Base-by-base conservation (phyloP, 495 filamentous ascomycete genomes). In the Parathielavia appendiculata region DNA sequence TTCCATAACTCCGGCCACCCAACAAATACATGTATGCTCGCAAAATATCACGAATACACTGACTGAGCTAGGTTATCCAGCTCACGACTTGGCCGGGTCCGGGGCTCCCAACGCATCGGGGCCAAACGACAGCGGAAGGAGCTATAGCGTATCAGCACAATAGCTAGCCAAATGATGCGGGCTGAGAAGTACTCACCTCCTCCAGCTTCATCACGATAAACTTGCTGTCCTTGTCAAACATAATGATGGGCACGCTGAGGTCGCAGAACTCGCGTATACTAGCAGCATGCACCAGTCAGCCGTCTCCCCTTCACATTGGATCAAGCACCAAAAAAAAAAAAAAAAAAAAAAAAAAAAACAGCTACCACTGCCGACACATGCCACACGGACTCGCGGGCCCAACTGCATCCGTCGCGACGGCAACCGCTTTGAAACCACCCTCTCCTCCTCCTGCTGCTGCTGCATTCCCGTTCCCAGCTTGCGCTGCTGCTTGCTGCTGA, bases 221-320 rank as follows among this genome's bases (percentile, higher is more conserved):
- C 30, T 83, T 76, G 5, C 83, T 85, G 44, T 89, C 77, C 54
- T 79, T 85, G 67, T 91, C 90, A 70, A 90, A 92, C 93, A 98
- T 92, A 65, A 96, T 86, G n/a, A 97, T 80, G 0, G 91, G 92
- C 50, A 81, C 83, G 0, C 75, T 73, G 16, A 84, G 66, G 8
- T 79, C 71, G 54, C 83, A 86, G 65, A 95, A 95, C 70, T 95
- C 90, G 50, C 87, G 80, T 58, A 95, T 90, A 63, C 47, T 60
- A 41, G 1, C 17, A 14, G 13, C 11, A 14, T 38, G 23, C 32
- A 5, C 17, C 51, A 40, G 14, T 38, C 17, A 8, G 17, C 59
- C 22, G 5, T 6, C 26, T 16, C 47, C 16, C 44, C n/a, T 38
- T 11, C 40, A n/a, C 19, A 6, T 22, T 16, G 14, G 41, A n/a